Evolutionary conservation across 495 filamentous ascomycete genomes (phyloP).

Genomic region (Oleoguttula mirabilis): DNA sequence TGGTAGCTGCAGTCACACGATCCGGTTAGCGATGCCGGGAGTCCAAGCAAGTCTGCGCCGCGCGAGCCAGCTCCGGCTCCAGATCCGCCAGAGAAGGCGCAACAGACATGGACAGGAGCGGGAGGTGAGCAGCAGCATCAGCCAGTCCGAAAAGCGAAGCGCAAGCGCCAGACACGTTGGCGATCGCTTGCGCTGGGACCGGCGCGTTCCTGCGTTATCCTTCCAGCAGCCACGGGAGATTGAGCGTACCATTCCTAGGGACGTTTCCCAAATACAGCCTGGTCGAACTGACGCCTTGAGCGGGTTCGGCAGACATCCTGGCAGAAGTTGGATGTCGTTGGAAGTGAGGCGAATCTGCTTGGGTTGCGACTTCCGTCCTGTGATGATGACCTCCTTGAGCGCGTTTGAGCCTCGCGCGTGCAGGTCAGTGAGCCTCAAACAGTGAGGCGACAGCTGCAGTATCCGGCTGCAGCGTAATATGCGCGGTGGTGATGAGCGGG

Average conservation of each 20-base stretch:
- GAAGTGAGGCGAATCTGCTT: too few relatives aligned
- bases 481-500: background rate
- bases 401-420: background rate
- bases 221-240: constrained; percentile 13
- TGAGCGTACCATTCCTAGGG: constrained; percentile 80
- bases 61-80: constrained; percentile 20
- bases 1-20: constrained; percentile 56
- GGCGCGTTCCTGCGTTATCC: too few relatives aligned
- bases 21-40: constrained; percentile 27
- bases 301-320: background rate
- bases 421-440: background rate
- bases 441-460: background rate
- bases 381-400: background rate
- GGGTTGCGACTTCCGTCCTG: too few relatives aligned
- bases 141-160: constrained; percentile 3
- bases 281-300: constrained; percentile 67
- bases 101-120: background rate
- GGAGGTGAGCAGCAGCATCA: background rate
- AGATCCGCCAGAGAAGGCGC: background rate
- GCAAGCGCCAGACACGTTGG: background rate
- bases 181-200: too few relatives aligned
- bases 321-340: too few relatives aligned
- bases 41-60: constrained; percentile 2
- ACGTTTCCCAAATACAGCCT: constrained; percentile 96
- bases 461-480: background rate